Conservation (phyloP, 805 yeast genomes). For the Candida silvicultrix region DNA sequence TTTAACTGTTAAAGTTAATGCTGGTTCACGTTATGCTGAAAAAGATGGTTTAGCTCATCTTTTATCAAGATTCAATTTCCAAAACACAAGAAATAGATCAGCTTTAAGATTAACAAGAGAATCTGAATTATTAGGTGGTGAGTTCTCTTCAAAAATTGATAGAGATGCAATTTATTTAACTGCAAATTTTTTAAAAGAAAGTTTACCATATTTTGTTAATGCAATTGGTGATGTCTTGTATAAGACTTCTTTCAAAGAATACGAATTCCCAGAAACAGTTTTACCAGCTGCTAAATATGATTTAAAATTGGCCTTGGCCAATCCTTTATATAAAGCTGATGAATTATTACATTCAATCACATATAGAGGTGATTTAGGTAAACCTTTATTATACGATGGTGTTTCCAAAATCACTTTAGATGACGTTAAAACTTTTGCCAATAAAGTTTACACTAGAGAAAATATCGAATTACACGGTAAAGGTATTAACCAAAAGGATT, state of each 20-base stretch:
- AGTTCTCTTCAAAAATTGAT: conserved; percentile 58
- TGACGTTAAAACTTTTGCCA: conserved; percentile 62
- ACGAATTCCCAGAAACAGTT: conserved; percentile 79
- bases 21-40: conserved; percentile 71
- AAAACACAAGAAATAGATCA: conserved; percentile 75
- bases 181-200: conserved; percentile 79
- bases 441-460: conserved; percentile 58
- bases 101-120: conserved; percentile 93
- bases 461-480: conserved; percentile 67
- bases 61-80: conserved; percentile 76
- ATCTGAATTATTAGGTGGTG: conserved; percentile 89
- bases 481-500: conserved; percentile 70
- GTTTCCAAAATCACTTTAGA: conserved; percentile 50
- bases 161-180: conserved; percentile 80
- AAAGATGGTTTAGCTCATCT: conserved; percentile 83
- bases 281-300: conserved; percentile 72
- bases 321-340: conserved; percentile 54
- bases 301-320: conserved; percentile 40
- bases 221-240: conserved; percentile 70
- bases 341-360: conserved; percentile 77
- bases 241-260: conserved; percentile 69
- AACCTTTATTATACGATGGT: conserved; percentile 72
- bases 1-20: conserved; percentile 74
- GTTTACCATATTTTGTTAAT: conserved; percentile 87
- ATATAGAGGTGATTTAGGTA: conserved; percentile 85